Percentiles rank a stretch among this genome's conserved stretches.
These are phyloP conservation scores for Fagopyrum homotropicum DNA, from an alignment of 148 eudicot species.

Conservation along the genomic window DNA sequence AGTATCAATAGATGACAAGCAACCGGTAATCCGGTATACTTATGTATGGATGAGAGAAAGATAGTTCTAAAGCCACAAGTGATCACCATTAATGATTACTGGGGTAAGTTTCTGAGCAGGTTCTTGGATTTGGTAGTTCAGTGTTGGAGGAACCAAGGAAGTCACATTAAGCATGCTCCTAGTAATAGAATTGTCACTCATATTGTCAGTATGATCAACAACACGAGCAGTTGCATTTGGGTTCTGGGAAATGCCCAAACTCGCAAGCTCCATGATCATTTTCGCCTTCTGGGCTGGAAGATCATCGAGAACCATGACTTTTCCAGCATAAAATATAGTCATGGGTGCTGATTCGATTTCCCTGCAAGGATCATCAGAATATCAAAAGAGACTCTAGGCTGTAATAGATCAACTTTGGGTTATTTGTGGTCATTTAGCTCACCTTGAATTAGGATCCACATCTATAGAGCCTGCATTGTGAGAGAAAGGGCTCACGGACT, in stretches of 20 bases:
- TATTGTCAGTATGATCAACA: background rate
- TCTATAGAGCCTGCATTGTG: background rate
- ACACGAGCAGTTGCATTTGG: background rate
- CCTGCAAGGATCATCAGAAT: background rate
- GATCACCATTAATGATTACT: slow-evolving; percentile 33
- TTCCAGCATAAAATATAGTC: slow-evolving; percentile 89
- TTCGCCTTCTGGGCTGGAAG: slow-evolving; percentile 67
- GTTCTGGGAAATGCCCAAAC: slow-evolving; percentile 19
- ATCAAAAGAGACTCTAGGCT: background rate
- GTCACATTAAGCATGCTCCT: background rate
- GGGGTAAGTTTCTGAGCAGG: slow-evolving; percentile 19
- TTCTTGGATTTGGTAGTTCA: background rate
- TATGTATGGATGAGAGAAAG: background rate
- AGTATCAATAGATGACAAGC: background rate
- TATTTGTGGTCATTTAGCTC: background rate
- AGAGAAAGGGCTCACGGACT: background rate
- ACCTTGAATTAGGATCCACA: slow-evolving; percentile 3
- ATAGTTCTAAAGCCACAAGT: background rate
- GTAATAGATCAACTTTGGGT: background rate
- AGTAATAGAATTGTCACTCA: background rate
- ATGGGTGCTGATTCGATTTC: slow-evolving; percentile 38
- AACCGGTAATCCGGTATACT: background rate
- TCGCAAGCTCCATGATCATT: slow-evolving; percentile 67
- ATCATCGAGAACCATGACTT: slow-evolving; percentile 68
- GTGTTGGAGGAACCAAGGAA: background rate